phyloP scores from a whole-genome alignment of 768 basidiomycete genomes.

The Dioszegia aurantiaca region DNA sequence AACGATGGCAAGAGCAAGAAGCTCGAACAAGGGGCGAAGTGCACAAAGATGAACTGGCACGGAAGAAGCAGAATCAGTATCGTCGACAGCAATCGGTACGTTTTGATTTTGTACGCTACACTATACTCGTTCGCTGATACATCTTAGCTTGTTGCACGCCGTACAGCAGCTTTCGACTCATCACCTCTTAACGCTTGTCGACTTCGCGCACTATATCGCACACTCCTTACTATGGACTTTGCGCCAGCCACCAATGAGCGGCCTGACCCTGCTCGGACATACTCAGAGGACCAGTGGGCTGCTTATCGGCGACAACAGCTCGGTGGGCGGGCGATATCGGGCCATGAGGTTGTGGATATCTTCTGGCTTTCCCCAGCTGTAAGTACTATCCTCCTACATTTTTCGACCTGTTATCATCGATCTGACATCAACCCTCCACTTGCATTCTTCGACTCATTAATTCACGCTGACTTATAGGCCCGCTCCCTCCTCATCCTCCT shows the following conservation, averaged over 20 bases:
- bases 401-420: too few relatives aligned
- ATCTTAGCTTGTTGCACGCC: conserved; percentile 40
- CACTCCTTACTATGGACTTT: conserved; percentile 46
- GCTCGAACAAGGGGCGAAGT: conserved; percentile 37
- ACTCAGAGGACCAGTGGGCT: conserved; percentile 44
- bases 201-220: conserved; percentile 41
- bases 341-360: conserved; percentile 43
- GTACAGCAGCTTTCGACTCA: conserved; percentile 38
- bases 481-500: conserved; percentile 35
- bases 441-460: too few relatives aligned
- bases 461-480: conserved; percentile 26
- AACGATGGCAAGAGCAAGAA: conserved; percentile 43
- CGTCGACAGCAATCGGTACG: conserved; percentile 47
- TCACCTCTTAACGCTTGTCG: conserved; percentile 41
- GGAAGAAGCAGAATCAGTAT: conserved; percentile 44
- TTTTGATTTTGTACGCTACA: too few relatives aligned
- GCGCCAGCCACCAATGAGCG: conserved; percentile 36
- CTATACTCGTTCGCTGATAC: conserved; percentile 2
- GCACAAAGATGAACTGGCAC: conserved; percentile 37
- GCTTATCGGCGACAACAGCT: conserved; percentile 34
- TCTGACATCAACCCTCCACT: too few relatives aligned
- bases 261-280: conserved; percentile 34
- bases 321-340: conserved; percentile 20
- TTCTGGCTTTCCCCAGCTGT: conserved; percentile 41
- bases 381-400: conserved; percentile 12